Conservation (phyloP, 1,284 basidiomycete genomes). For the Microbotryum saponariae region DNA sequence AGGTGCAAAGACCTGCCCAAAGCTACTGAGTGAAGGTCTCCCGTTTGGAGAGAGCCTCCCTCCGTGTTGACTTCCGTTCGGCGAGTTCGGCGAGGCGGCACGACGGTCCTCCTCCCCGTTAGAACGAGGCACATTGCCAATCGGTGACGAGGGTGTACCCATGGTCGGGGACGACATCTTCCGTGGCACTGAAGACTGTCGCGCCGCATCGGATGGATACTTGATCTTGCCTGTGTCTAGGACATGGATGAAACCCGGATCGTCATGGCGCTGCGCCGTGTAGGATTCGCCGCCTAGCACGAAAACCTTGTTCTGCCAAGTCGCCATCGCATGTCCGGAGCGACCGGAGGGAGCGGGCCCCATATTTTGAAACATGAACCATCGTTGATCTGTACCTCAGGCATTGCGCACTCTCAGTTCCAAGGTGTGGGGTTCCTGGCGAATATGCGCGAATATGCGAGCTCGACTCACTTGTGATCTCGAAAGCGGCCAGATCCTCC, state of each 20-base stretch:
- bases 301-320: conserved; percentile 76
- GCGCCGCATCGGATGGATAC: conserved; percentile 64
- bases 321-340: conserved; percentile 91
- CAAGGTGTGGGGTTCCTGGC: not conserved
- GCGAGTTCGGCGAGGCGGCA: too few species aligned
- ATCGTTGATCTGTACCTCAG: conserved; percentile 53
- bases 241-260: conserved; percentile 75
- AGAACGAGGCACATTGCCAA: too few species aligned
- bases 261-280: conserved; percentile 46
- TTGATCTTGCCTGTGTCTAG: conserved; percentile 93
- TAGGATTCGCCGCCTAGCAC: conserved; percentile 92
- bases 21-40: too few species aligned
- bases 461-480: conserved; percentile 70
- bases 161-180: conserved; percentile 36
- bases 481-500: conserved; percentile 91
- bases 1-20: too few species aligned
- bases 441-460: conserved; percentile 1
- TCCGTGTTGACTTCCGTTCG: too few species aligned
- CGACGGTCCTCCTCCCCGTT: too few species aligned
- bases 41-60: too few species aligned
- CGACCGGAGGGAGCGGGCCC: conserved; percentile 84
- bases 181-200: conserved; percentile 36
- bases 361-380: conserved; percentile 99
- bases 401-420: not conserved
- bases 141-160: not conserved